Evolutionary conservation across 257 asterid species (phyloP), one percentile per base, ranked within the genome.

Genomic region (Plectranthus barbatus): DNA sequence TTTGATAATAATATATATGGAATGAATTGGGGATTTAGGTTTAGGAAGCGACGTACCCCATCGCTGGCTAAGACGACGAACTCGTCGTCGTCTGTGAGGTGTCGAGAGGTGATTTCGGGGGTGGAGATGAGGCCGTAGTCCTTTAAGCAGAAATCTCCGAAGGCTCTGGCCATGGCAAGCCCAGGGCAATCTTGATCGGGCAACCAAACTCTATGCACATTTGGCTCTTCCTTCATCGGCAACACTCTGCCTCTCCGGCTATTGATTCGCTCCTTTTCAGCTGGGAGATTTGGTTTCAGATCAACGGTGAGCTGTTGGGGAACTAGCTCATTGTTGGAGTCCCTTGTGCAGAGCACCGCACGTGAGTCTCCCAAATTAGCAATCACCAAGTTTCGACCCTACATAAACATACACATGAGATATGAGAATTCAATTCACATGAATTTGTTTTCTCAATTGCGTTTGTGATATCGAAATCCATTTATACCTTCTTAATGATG

Each of bases 131-230:
- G 83, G 11, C 98, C 97, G 49, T 54, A 92, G 53, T 92, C 97
- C 70, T 91, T 88, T 20, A 92, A 70, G 70, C 95, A 88, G 62
- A 92, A 92, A 56, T 89, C 98, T 48, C 98, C 98, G 51, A 92
- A 92, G 53, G 97, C 97, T 15, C 97, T 68, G 0, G 98, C 86
- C 98, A 92, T 92, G 54, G 95, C 96, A 11, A 92, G 84, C 5
- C 98, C 98, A 0, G 98, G 98, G 65, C 91, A 85, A 75, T 87
- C 96, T 72, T 84, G 81, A 71, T 87, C 88, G 20, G 97, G 97
- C 96, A 91, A 76, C 97, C 97, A 91, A 19, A 91, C 72, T 33
- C 96, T 80, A 39, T 72, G 86, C 48, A 87, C 89, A 42, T 73
- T 85, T 66, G 97, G 95, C 71, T 91, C 97, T 75, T 78, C 80